phyloP scores from a whole-genome alignment of 768 basidiomycete species.

The Omphalotus guepiniiformis region DNA sequence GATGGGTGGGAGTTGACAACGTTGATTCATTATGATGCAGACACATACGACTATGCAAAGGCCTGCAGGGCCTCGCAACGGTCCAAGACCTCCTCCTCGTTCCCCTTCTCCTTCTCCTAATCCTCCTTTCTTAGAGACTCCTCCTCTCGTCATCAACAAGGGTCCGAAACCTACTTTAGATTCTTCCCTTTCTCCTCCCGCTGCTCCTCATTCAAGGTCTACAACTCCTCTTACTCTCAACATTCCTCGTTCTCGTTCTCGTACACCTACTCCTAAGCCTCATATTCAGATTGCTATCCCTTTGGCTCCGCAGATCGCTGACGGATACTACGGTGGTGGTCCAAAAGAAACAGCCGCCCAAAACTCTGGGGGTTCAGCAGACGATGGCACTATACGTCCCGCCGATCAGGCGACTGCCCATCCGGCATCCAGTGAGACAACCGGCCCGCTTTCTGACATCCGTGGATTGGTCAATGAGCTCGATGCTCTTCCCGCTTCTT shows the following conservation, averaged over 20 bases:
- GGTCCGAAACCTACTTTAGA: constrained; percentile 19
- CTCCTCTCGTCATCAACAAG: constrained; percentile 27
- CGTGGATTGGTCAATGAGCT: constrained; percentile 34
- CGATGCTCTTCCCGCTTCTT: constrained; percentile 15
- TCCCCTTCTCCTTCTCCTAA: constrained; percentile 18
- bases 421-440: constrained; percentile 16
- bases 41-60: constrained; percentile 25
- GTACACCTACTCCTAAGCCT: constrained; percentile 27
- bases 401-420: constrained; percentile 14
- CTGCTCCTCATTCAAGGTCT: constrained; percentile 23
- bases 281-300: constrained; percentile 28
- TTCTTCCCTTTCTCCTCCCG: constrained; percentile 11
- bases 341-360: constrained; percentile 24
- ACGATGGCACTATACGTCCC: constrained; percentile 44
- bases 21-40: constrained; percentile 19
- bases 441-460: constrained; percentile 22
- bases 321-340: constrained; percentile 40
- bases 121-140: constrained; percentile 21
- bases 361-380: constrained; percentile 24
- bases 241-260: constrained; percentile 22
- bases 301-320: constrained; percentile 15
- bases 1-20: no score
- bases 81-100: constrained; percentile 1
- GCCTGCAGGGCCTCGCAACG: constrained; percentile 42
- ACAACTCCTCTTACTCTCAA: constrained; percentile 24